Evolutionary conservation across 2,329 filamentous ascomycete genomes (phyloP), one percentile per base, ranked within the genome.

Genomic region (Trichoderma aggressivum): DNA sequence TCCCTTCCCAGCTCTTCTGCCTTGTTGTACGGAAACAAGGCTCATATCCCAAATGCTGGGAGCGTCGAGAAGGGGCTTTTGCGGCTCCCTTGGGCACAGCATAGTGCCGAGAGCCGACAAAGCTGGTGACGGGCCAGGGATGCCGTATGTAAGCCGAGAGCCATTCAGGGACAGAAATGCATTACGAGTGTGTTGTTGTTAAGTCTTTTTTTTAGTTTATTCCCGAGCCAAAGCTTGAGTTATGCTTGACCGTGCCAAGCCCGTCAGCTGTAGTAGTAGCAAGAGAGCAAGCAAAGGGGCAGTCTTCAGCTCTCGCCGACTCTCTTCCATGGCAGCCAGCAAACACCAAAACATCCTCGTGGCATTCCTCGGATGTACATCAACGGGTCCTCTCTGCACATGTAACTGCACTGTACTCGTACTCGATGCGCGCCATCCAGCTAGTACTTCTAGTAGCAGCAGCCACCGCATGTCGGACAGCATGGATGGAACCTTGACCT

Each of bases 81-180:
- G 16, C 18, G 18, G 26, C 26, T 59, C 53, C 55, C 64, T 67
- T 47, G 39, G 64, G 36, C 18, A 59, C 59, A 21, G 36, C 18
- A 59, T 67, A 21, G 36, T 10, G 64, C 64, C 65, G 56, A 61
- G 50, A 58, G 62, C 62, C 63, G 63, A 43, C 50, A 61, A 61
- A 26, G 10, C 21, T 34, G 28, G 34, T 50, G 65, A 12, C 56
- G 53, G 39, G 55, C 39, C 55, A 61, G 55, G 65, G 56, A 59
- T 32, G 18, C 26, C 18, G 30, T 21, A 32, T 30, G 30, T 21
- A 47, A 43, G 53, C n/a, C 34, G 18, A 53, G 16, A 55, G 28
- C 39, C 43, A 11, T 7, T 30, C 18, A 56, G 43, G 28, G 28
- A 47, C 32, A 43, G 16, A 5, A 28, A 3, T 28, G 26, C 26